These are phyloP conservation scores for Rhododendron ovatum DNA, from an alignment of 148 eudicot genomes.

Conservation along the genomic window DNA sequence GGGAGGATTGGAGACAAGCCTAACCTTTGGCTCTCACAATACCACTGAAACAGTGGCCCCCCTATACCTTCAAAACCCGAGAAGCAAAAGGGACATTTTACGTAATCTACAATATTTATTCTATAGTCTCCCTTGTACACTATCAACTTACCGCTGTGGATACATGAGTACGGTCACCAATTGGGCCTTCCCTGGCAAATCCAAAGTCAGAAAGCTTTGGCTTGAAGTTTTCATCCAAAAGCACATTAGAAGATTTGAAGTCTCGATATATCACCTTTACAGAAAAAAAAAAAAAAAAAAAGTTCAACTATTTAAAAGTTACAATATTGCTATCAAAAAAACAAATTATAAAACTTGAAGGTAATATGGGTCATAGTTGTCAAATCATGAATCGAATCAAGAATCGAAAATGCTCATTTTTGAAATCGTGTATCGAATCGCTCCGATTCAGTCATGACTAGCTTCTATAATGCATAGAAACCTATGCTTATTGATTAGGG, in stretches of 20 bases:
- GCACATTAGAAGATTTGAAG: slow-evolving; percentile 77
- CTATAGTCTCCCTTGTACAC: not conserved
- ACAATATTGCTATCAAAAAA: not conserved
- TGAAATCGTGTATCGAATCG: too few relatives aligned
- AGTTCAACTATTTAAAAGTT: not conserved
- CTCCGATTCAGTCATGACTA: too few relatives aligned
- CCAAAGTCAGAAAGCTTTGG: slow-evolving; percentile 83
- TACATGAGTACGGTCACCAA: slow-evolving; percentile 58
- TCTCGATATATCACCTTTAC: slow-evolving; percentile 71
- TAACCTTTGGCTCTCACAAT: too few relatives aligned
- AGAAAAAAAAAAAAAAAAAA: not conserved
- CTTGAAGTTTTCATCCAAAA: slow-evolving; percentile 58
- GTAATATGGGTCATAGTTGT: not conserved
- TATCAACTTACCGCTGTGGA: slow-evolving; percentile 64
- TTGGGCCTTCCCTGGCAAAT: slow-evolving; percentile 83
- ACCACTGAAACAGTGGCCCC: too few relatives aligned
- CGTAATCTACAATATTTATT: not conserved
- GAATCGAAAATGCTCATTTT: too few relatives aligned
- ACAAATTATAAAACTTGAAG: not conserved
- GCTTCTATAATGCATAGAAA: too few relatives aligned
- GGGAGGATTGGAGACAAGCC: too few relatives aligned
- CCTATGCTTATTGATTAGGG: too few relatives aligned
- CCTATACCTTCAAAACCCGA: too few relatives aligned
- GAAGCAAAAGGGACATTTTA: too few relatives aligned
- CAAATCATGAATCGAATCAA: too few relatives aligned